Percentiles rank a stretch among this genome's conserved stretches.
These are phyloP conservation scores for Glycine latifolia DNA, from an alignment of 306 rosid genomes.

Conservation along the genomic window DNA sequence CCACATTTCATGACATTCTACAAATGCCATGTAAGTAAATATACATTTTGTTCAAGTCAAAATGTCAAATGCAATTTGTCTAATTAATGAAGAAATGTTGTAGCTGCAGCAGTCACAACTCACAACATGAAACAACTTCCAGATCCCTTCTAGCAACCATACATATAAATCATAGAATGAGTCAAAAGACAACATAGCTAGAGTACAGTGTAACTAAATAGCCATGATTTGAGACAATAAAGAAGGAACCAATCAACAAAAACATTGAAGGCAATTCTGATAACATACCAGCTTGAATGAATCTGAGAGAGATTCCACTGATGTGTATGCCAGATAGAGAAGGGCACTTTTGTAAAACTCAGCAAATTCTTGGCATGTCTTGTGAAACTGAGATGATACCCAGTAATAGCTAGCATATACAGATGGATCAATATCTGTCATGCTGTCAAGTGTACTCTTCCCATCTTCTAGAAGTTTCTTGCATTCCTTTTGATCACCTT, in stretches of 20 bases:
- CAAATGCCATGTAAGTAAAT: not conserved
- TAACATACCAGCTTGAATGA: constrained; percentile 92
- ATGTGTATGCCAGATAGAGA: constrained; percentile 95
- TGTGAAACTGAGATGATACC: constrained; percentile 94
- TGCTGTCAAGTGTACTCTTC: constrained; percentile 89
- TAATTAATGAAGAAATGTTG: not conserved
- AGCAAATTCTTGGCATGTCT: constrained; percentile 90
- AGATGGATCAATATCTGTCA: constrained; percentile 99
- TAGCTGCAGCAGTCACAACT: constrained; percentile 13
- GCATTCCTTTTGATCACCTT: constrained; percentile 86
- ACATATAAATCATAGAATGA: constrained; percentile 2
- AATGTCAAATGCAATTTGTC: not conserved
- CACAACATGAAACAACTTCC: constrained; percentile 5
- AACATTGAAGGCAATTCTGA: constrained; percentile 10
- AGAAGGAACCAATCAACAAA: constrained; percentile 18
- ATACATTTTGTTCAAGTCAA: not conserved
- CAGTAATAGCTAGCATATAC: constrained; percentile 93
- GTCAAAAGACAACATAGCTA: constrained; percentile 23
- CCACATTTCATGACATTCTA: not conserved
- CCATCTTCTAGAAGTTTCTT: constrained; percentile 95
- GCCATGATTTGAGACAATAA: not conserved
- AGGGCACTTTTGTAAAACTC: constrained; percentile 99
- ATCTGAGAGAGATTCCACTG: constrained; percentile 96
- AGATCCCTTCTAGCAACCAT: constrained; percentile 13
- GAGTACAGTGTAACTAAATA: not conserved